Evolutionary conservation across 805 yeast genomes (phyloP).

Genomic region (Clavispora vitiphila): DNA sequence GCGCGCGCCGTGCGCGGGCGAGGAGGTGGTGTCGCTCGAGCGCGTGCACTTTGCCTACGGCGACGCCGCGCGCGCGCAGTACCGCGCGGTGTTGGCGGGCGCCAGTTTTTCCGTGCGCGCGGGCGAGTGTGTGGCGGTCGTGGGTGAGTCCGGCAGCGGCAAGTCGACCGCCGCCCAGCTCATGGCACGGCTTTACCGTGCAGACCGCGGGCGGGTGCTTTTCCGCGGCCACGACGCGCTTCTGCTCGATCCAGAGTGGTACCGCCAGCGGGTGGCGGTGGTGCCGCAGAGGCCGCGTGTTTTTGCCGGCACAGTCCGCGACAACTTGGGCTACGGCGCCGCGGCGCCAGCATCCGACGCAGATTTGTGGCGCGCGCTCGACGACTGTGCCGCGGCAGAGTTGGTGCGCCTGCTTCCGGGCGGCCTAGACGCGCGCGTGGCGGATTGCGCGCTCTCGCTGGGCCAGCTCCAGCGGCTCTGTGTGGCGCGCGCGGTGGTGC

Average conservation of each 20-base stretch:
- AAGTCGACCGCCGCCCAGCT: slow-evolving; percentile 72
- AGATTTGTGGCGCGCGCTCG: slow-evolving; percentile 34
- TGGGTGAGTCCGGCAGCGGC: slow-evolving; percentile 90
- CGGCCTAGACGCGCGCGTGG: slow-evolving; percentile 57
- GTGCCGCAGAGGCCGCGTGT: slow-evolving; percentile 75
- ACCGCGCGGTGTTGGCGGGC: slow-evolving; percentile 30
- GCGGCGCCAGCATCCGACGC: slow-evolving; percentile 17
- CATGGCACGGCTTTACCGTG: slow-evolving; percentile 48
- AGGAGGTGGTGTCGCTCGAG: slow-evolving; percentile 33
- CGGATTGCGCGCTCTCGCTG: slow-evolving; percentile 62
- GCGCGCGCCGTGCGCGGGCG: neutral
- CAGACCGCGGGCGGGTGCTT: slow-evolving; percentile 33
- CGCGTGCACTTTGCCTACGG: slow-evolving; percentile 50
- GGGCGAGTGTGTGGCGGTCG: slow-evolving; percentile 57
- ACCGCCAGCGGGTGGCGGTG: slow-evolving; percentile 54
- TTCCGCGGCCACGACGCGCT: slow-evolving; percentile 47
- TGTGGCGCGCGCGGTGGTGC: slow-evolving; percentile 73
- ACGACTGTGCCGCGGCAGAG: slow-evolving; percentile 44
- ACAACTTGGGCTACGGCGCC: slow-evolving; percentile 65
- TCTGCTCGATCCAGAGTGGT: slow-evolving; percentile 37
- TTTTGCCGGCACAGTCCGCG: slow-evolving; percentile 67
- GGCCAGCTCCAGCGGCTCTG: slow-evolving; percentile 89
- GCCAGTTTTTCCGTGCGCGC: slow-evolving; percentile 39
- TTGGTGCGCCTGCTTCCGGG: slow-evolving; percentile 52
- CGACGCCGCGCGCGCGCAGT: slow-evolving; percentile 13